Evolutionary conservation across 2,329 filamentous ascomycete species (phyloP).

Genomic region (Pezicula neosporulosa): DNA sequence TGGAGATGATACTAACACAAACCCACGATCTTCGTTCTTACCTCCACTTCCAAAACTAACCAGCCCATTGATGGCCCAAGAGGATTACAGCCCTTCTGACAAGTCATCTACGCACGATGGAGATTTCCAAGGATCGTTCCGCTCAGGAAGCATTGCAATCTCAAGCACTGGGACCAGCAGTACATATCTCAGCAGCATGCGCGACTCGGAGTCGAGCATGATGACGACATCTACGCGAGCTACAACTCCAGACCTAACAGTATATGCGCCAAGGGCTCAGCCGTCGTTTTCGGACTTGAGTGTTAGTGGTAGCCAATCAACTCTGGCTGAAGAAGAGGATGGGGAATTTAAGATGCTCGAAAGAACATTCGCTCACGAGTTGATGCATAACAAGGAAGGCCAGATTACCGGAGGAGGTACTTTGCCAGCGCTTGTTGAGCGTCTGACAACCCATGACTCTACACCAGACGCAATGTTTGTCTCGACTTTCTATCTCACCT

Average conservation of each 20-base stretch:
- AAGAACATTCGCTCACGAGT: conserved; percentile 86
- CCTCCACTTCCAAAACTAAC: conserved; percentile 56
- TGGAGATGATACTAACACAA: conserved; percentile 32
- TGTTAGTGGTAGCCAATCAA: conserved; percentile 57
- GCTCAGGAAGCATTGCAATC: conserved; percentile 67
- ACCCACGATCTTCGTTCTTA: conserved; percentile 43
- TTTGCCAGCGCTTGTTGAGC: conserved; percentile 86
- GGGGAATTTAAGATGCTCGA: conserved; percentile 83
- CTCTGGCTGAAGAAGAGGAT: conserved; percentile 74
- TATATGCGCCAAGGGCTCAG: conserved; percentile 36
- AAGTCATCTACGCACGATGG: conserved; percentile 40
- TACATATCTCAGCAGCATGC: conserved; percentile 68
- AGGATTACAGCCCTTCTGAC: conserved; percentile 47
- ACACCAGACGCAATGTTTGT: conserved; percentile 91
- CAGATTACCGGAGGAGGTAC: conserved; percentile 93
- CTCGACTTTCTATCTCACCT: conserved; percentile 93
- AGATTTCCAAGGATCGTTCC: conserved; percentile 49
- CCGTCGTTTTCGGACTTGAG: conserved; percentile 68
- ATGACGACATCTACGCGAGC: conserved; percentile 84
- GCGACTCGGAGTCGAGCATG: conserved; percentile 77
- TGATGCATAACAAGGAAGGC: conserved; percentile 91
- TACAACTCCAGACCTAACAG: conserved; percentile 70
- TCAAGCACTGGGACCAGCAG: conserved; percentile 76
- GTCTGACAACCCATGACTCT: conserved; percentile 86
- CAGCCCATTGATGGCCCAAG: conserved; percentile 43